These are phyloP conservation scores for Aspergillus novofumigatus DNA, from an alignment of 2,329 filamentous ascomycete genomes.

Conservation along the genomic window DNA sequence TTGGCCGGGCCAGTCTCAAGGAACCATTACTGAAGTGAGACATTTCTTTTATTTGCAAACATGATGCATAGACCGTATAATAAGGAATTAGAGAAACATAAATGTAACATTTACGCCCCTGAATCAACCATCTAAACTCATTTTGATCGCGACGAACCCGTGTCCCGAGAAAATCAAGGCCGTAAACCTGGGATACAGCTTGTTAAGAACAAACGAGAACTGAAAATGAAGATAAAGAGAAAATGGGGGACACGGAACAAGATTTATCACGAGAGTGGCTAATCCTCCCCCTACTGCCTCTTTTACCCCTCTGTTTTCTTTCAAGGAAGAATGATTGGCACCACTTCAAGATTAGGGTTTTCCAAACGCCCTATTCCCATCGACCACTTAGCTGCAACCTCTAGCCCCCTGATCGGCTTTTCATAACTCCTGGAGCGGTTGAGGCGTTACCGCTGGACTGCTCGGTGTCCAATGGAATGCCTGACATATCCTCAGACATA, in stretches of 20 bases:
- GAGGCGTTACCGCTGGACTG: slow-evolving; percentile 1
- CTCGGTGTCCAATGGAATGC: background rate
- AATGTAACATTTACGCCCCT: slow-evolving; percentile 16
- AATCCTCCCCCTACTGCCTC: background rate
- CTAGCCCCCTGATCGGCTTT: background rate
- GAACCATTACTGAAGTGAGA: background rate
- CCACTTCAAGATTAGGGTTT: background rate
- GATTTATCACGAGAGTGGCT: background rate
- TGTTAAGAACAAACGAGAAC: slow-evolving; percentile 9
- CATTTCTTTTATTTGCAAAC: slow-evolving; percentile 2
- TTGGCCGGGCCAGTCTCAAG: background rate
- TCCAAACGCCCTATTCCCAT: background rate
- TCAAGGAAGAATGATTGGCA: background rate
- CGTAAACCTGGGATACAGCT: slow-evolving; percentile 10
- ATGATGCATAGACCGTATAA: slow-evolving; percentile 12
- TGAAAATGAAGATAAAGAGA: slow-evolving; percentile 2
- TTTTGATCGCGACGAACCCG: slow-evolving; percentile 18
- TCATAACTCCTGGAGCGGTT: background rate
- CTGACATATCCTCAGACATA: background rate
- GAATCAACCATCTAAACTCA: slow-evolving; percentile 14
- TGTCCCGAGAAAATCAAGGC: slow-evolving; percentile 8
- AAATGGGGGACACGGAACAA: slow-evolving; percentile 1
- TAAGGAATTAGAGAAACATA: slow-evolving; percentile 13
- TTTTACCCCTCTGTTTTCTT: background rate
- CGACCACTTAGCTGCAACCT: background rate